Evolutionary conservation across 805 yeast species (phyloP), one percentile per base, ranked within the genome.

Genomic region (Myxozyma mucilagina): DNA sequence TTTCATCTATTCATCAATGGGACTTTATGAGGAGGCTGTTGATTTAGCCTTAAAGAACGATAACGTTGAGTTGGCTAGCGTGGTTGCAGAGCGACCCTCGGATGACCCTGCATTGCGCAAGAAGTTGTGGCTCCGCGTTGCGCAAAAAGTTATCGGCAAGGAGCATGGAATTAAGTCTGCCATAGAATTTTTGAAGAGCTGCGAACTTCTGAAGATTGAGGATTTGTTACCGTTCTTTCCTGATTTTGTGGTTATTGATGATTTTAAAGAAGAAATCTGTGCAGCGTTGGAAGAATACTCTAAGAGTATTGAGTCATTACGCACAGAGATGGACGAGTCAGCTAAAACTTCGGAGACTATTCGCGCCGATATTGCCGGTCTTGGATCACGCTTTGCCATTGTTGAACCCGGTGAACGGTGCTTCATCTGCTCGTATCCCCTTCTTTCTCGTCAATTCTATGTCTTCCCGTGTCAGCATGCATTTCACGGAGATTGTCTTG

Each of bases 401-500:
- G 80, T 93, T 18, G 87, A 88, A 68, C 91, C 97, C 0, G 96
- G 94, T 1, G 94, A 87, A 64, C 82, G 93, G 0, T 94, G 99
- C 75, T 76, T 81, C 47, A 66, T 84, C 3, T 93, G 98, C 73
- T 75, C 78, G n/a, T 81, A 81, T 66, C 80, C 94, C 8, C 76
- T 93, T 48, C 80, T 90, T 2, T 82, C 86, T 3, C 82, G 90
- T 59, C 87, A 84, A 70, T 91, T 91, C 67, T 80, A 86, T 56
- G 84, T 86, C 4, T 94, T 90, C 70, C 97, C 97, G 0, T 94
- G 99, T 71, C 87, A 83, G 59, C 99, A 94, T 72, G 84, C 89
- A 4, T 88, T 89, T 75, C 98, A 94, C 71, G 86, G 85, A 54
- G 97, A 91, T 71, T 94, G 99, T 75, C 73, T 90, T n/a, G 82